Evolutionary conservation across 176 grass and related monocot species (phyloP).

Genomic region (Saccharum spontaneum): DNA sequence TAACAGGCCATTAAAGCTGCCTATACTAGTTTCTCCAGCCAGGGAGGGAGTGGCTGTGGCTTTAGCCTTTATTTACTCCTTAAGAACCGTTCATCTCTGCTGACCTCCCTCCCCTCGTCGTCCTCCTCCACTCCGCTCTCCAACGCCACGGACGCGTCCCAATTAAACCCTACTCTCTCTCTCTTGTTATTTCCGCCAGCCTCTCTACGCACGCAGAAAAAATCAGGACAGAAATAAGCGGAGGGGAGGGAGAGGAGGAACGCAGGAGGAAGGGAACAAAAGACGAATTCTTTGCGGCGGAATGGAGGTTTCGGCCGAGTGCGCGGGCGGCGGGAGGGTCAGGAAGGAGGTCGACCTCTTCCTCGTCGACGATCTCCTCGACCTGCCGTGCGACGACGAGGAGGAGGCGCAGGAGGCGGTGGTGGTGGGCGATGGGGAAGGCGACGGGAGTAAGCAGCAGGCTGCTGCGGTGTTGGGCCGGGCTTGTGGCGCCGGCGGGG

Average conservation of each 20-base stretch:
- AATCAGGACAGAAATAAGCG: constrained; percentile 23
- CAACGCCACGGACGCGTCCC: constrained; percentile 31
- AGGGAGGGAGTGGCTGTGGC: constrained; percentile 35
- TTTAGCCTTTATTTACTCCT: constrained; percentile 91
- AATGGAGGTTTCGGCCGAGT: constrained; percentile 50
- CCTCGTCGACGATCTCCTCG: constrained; percentile 84
- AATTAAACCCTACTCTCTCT: constrained; percentile 62
- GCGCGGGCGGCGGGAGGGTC: constrained; percentile 24
- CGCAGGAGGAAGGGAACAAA: background rate
- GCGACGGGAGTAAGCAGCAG: background rate
- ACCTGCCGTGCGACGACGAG: constrained; percentile 72
- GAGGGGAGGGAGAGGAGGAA: constrained; percentile 3
- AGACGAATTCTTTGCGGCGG: background rate
- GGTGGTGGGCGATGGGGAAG: constrained; percentile 13
- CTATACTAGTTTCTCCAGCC: constrained; percentile 31
- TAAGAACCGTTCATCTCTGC: constrained; percentile 50
- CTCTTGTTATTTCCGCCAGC: constrained; percentile 33
- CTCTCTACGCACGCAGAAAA: constrained; percentile 15
- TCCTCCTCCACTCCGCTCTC: constrained; percentile 40
- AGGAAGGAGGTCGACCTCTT: constrained; percentile 76
- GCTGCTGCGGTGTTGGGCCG: background rate
- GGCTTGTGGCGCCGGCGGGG: constrained; percentile 14
- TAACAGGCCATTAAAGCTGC: constrained; percentile 32
- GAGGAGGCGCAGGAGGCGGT: constrained; percentile 26
- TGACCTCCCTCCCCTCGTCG: constrained; percentile 34